Conservation (phyloP, 73 alveolate genomes). For the Urostyla sp. region DNA sequence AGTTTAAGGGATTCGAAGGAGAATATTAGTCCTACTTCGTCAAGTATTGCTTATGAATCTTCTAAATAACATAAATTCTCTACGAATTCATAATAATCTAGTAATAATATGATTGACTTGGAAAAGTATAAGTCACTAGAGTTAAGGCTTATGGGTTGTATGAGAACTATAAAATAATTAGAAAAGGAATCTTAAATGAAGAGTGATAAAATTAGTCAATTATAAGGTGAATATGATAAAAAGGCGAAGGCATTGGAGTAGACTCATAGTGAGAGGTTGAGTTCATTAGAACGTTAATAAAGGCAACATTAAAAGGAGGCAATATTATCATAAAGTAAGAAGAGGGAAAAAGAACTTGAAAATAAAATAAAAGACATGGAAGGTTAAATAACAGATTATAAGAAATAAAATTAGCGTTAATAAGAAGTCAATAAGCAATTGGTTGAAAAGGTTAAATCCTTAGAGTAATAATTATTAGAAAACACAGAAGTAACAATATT, state of each 20-base stretch:
- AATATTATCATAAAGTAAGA: neutral
- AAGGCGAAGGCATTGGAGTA: constrained; percentile 38
- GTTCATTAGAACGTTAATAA: neutral
- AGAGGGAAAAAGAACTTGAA: constrained; percentile 50
- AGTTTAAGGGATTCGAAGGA: no score
- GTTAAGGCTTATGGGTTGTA: constrained; percentile 55
- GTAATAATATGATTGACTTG: constrained; percentile 12
- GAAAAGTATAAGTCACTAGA: constrained; percentile 53
- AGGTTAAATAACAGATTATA: constrained; percentile 5
- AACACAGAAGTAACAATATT: no score
- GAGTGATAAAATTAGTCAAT: constrained; percentile 3
- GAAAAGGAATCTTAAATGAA: constrained; percentile 51
- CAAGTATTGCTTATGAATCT: no score
- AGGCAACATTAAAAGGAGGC: neutral
- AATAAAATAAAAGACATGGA: constrained; percentile 43
- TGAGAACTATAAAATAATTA: constrained; percentile 52
- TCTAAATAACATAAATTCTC: neutral
- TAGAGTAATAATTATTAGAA: constrained; percentile 18
- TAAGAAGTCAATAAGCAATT: constrained; percentile 42
- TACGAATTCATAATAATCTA: neutral
- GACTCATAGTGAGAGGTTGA: neutral
- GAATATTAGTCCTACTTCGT: no score
- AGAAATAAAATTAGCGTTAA: constrained; percentile 23
- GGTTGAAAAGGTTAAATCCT: constrained; percentile 43
- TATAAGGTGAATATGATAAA: constrained; percentile 35